Evolutionary conservation across 148 eudicot genomes (phyloP), one percentile per base, ranked within the genome.

Genomic region (Rhododendron kiyosumense): DNA sequence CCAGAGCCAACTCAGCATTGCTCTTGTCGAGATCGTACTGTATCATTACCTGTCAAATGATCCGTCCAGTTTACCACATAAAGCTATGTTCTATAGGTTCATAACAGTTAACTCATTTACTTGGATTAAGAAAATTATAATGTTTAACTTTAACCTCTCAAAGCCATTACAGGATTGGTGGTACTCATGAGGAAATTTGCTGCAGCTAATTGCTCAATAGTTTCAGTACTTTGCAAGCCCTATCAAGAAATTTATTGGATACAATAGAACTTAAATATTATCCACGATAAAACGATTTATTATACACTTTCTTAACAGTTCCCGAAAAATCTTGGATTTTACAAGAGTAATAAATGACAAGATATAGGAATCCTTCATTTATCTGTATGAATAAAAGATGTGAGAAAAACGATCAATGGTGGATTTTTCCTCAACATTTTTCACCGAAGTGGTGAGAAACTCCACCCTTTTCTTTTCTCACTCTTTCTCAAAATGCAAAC

Each of bases 1-100:
- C 98, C 85, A 97, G 89, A 85, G 99, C 98, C 79, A 97, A 85
- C 82, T 95, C 98, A 17, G 98, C 98, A 87, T 95, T 94, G 91
- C 94, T 97, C 92, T 97, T 97, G 54, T 92, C 89, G 81, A 93
- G 43, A 89, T 93, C 95, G 89, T 97, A 97, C 88, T 95, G 99
- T 89, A 97, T 95, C 87, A 92, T 61, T 84, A 95, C 92, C 99
- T 97, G 91, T 80, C 46, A 10, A 13, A 38, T 22, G 30, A 51
- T 28, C n/a, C 22, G 22, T 51, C 83, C 36, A 24, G 34, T 11
- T 80, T 18, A 52, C 57, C 13, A 8, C 14, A n/a, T 45, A 78
- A 78, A 45, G 52, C 81, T 78, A 20, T 38, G 49, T 20, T 45
- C 24, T 78, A 78, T 78, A 77, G 45, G 79, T 5, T 76, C 79